These are phyloP conservation scores for Neurospora tetraspora DNA, from an alignment of 495 filamentous ascomycete genomes.

Conservation along the genomic window DNA sequence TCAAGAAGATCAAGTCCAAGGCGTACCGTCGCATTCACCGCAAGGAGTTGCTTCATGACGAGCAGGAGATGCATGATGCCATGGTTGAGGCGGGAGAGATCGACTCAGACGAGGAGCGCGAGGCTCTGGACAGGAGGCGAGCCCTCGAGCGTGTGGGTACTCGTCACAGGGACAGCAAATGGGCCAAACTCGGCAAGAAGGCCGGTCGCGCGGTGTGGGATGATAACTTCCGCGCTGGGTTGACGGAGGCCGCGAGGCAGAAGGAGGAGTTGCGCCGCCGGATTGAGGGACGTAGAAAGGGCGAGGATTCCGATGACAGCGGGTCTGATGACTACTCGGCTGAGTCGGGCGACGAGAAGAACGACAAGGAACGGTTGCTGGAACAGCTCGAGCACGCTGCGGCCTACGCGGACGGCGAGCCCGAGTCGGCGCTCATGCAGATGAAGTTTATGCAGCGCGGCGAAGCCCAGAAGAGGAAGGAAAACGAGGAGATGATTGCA, in stretches of 20 bases:
- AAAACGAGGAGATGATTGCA: constrained; percentile 74
- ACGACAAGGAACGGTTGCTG: constrained; percentile 48
- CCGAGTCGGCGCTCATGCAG: constrained; percentile 43
- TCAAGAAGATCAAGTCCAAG: constrained; percentile 98
- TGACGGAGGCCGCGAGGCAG: constrained; percentile 71
- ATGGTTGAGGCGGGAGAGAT: constrained; percentile 55
- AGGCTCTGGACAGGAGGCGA: constrained; percentile 65
- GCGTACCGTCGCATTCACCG: constrained; percentile 85
- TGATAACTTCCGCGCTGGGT: constrained; percentile 64
- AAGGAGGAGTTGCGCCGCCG: constrained; percentile 79
- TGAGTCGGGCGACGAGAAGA: constrained; percentile 39
- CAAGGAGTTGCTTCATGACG: constrained; percentile 66
- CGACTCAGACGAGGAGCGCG: constrained; percentile 63
- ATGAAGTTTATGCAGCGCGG: constrained; percentile 93
- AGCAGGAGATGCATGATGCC: constrained; percentile 60
- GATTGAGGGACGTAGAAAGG: constrained; percentile 66
- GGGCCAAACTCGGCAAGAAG: constrained; percentile 82
- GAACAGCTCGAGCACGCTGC: constrained; percentile 44
- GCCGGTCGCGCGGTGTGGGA: constrained; percentile 74
- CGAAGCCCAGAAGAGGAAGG: constrained; percentile 61
- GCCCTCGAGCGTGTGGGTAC: constrained; percentile 84
- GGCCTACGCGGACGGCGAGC: constrained; percentile 23
- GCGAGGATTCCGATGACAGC: constrained; percentile 45
- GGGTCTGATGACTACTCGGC: constrained; percentile 31
- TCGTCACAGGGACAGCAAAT: constrained; percentile 84